Evolutionary conservation across 768 basidiomycete genomes (phyloP).

Genomic region (Calocera cornea): DNA sequence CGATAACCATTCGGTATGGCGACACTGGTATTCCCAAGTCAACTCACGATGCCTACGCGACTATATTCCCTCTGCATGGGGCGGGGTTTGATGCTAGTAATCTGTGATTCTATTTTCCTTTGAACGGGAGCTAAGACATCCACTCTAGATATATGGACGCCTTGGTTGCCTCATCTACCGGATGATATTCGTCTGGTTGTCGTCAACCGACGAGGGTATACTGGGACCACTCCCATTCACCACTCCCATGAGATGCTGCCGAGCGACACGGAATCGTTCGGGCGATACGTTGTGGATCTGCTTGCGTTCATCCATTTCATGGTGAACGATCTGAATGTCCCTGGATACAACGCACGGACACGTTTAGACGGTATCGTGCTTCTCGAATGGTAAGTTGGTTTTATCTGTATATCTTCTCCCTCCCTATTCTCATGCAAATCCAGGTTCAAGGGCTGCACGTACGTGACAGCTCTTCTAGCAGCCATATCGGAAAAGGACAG

Average conservation of each 20-base stretch:
- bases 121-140: not conserved
- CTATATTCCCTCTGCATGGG: not conserved
- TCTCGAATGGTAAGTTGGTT: not conserved
- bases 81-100: not conserved
- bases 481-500: not conserved
- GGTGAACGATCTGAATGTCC: not conserved
- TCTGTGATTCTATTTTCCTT: not conserved
- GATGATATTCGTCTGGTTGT: not conserved
- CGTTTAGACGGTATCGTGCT: not conserved
- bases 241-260: not conserved
- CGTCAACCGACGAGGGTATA: not conserved
- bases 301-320: not conserved
- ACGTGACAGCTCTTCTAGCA: not conserved
- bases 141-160: not conserved
- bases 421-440: too few relatives aligned
- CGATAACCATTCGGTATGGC: not conserved
- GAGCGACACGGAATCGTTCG: not conserved
- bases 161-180: not conserved
- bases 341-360: not conserved
- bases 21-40: too few relatives aligned
- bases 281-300: not conserved
- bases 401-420: too few relatives aligned
- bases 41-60: too few relatives aligned
- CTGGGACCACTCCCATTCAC: not conserved
- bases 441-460: not conserved